Percentiles rank a stretch among this genome's conserved stretches.
Evolutionary conservation across 1,284 basidiomycete species (phyloP).

Genomic region (Microbotryum lychnidis-dioicae): DNA sequence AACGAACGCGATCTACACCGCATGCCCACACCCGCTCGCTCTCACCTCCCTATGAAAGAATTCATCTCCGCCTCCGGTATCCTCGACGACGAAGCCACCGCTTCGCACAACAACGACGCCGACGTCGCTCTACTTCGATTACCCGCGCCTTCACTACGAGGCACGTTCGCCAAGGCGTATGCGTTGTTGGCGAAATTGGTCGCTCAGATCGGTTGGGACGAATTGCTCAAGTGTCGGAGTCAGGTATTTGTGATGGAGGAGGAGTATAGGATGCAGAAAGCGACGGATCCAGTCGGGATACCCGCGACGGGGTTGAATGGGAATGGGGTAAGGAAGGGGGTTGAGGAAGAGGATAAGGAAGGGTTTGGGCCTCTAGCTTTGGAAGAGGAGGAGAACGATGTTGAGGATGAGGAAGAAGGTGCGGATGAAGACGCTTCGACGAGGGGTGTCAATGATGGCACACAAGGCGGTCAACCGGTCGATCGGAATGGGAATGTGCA

Average conservation of each 20-base stretch:
- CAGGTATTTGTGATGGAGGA: slow-evolving; percentile 99
- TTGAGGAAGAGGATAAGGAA: slow-evolving; percentile 34
- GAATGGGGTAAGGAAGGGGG: slow-evolving; percentile 41
- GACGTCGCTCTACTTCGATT: slow-evolving; percentile 87
- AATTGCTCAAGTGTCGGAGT: slow-evolving; percentile 86
- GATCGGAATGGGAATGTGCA: slow-evolving; percentile 38
- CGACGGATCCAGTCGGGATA: slow-evolving; percentile 24
- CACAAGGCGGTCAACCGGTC: slow-evolving; percentile 8
- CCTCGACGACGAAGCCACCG: slow-evolving; percentile 45
- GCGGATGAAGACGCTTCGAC: slow-evolving; percentile 70
- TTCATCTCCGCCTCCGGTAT: slow-evolving; percentile 67
- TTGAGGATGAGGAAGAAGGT: slow-evolving; percentile 51
- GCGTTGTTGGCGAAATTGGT: slow-evolving; percentile 80
- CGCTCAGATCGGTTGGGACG: slow-evolving; percentile 95
- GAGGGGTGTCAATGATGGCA: slow-evolving; percentile 42
- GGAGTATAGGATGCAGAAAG: slow-evolving; percentile 68
- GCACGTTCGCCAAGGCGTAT: slow-evolving; percentile 94
- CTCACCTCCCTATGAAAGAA: slow-evolving; percentile 78
- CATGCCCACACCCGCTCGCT: slow-evolving; percentile 67
- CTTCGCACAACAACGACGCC: slow-evolving; percentile 75
- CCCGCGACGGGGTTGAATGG: slow-evolving; percentile 58
- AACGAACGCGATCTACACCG: slow-evolving; percentile 93
- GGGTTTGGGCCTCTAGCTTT: slow-evolving; percentile 49
- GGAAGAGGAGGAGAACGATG: slow-evolving; percentile 42
- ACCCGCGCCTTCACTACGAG: slow-evolving; percentile 85